Conservation (phyloP, 2,329 filamentous ascomycete genomes). For the Aureobasidium sp. region DNA sequence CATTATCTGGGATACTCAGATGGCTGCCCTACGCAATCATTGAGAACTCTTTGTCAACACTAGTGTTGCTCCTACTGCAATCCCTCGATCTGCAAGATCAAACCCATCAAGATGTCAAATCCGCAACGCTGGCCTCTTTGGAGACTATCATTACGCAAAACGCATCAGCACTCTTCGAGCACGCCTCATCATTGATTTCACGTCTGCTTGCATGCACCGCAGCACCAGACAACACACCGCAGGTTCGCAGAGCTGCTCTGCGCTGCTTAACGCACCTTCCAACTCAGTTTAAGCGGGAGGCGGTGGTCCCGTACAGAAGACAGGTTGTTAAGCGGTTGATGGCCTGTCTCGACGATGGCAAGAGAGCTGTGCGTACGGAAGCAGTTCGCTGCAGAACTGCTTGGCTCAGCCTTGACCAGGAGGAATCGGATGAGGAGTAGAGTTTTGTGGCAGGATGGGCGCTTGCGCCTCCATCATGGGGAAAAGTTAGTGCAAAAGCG, state of each 20-base stretch:
- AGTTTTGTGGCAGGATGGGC: background rate
- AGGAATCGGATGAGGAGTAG: slow-evolving; percentile 41
- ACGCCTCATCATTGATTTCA: slow-evolving; percentile 48
- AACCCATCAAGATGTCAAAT: slow-evolving; percentile 45
- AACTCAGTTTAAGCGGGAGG: slow-evolving; percentile 38
- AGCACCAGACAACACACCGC: slow-evolving; percentile 25
- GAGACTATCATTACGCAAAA: slow-evolving; percentile 50
- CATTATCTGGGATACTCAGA: slow-evolving; percentile 52
- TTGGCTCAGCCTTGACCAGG: slow-evolving; percentile 52
- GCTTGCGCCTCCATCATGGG: background rate
- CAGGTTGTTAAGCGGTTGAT: slow-evolving; percentile 49
- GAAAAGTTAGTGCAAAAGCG: background rate
- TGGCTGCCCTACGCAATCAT: slow-evolving; percentile 52
- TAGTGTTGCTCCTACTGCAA: slow-evolving; percentile 54
- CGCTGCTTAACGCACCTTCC: slow-evolving; percentile 41
- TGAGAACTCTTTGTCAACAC: slow-evolving; percentile 47
- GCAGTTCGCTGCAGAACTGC: slow-evolving; percentile 53
- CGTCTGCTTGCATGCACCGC: slow-evolving; percentile 36
- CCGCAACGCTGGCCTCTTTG: slow-evolving; percentile 51
- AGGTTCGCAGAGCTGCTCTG: slow-evolving; percentile 40
- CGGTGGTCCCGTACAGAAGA: slow-evolving; percentile 47
- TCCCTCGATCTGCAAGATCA: slow-evolving; percentile 43
- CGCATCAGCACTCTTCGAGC: slow-evolving; percentile 44
- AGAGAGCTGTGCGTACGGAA: slow-evolving; percentile 52
- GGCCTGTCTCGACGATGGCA: slow-evolving; percentile 51